These are phyloP conservation scores for Starmerella cellae DNA, from an alignment of 805 yeast genomes.

Conservation along the genomic window DNA sequence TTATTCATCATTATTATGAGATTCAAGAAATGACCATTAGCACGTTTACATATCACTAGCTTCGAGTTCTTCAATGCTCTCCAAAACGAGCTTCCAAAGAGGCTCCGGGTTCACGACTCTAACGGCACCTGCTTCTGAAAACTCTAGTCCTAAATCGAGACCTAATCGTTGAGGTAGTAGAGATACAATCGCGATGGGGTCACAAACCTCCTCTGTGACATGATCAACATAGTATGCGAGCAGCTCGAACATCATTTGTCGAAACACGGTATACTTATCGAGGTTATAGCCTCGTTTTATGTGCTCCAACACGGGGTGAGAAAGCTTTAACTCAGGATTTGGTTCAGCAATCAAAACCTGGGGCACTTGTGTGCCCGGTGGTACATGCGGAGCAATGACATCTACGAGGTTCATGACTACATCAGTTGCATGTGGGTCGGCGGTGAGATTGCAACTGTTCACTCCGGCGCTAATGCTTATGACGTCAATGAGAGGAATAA, in stretches of 20 bases:
- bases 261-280: constrained; percentile 32
- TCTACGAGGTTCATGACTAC: constrained; percentile 37
- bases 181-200: constrained; percentile 57
- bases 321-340: constrained; percentile 40
- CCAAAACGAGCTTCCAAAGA: constrained; percentile 19
- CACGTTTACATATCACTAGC: constrained; percentile 10
- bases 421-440: constrained; percentile 67
- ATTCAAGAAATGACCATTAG: no score
- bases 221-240: constrained; percentile 38
- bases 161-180: constrained; percentile 32
- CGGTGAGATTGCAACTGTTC: constrained; percentile 57
- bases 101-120: constrained; percentile 13
- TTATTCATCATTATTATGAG: no score
- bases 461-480: constrained; percentile 69
- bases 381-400: constrained; percentile 28
- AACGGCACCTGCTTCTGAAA: constrained; percentile 26
- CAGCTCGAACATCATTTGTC: constrained; percentile 43
- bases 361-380: constrained; percentile 16
- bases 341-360: constrained; percentile 13
- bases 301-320: constrained; percentile 29
- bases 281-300: constrained; percentile 29
- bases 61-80: constrained; percentile 21
- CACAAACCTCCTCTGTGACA: constrained; percentile 63
- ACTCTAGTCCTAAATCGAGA: constrained; percentile 12
- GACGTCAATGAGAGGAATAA: constrained; percentile 36